Evolutionary conservation across 164 flowering plant genomes (phyloP), one percentile per base, ranked within the genome.

Genomic region (Stephania cephalantha): DNA sequence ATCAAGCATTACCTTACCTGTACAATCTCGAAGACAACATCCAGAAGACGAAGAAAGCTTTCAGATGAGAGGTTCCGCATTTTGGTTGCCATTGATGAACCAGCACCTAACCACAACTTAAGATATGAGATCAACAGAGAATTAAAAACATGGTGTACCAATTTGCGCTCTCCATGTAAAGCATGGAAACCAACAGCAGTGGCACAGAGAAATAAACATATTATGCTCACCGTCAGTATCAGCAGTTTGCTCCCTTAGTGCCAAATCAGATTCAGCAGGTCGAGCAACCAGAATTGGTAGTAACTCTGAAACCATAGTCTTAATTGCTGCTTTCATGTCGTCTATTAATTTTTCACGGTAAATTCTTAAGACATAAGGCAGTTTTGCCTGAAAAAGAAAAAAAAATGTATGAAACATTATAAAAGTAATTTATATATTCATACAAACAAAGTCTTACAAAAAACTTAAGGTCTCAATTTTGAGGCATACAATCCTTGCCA

Each of bases 321-420:
- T 96, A 67, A 96, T 91, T 63, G 98, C 91, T 71, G 88, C 79
- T 90, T 94, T 96, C 97, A 96, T 94, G 82, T 92, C 90, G 75
- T 90, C 88, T 67, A 93, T 90, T 70, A 96, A 90, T 65, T 89
- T 87, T 70, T 96, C 99, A 73, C 98, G 97, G 69, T 96, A 96
- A 50, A 85, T 77, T 85, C 99, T 89, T 89, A 96, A 77, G 15
- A 92, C 93, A 78, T 90, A 86, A 8, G 99, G 98, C 66, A 96
- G 91, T 78, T 89, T 93, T 68, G 92, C 97, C 99, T 96, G 89
- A 75, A 53, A 58, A 58, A 17, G 64, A 67, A 13, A 6, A 73
- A 44, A 22, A 61, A 7, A 61, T 61, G 66, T 25, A 61, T 61
- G n/a, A 61, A 61, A 1, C 66, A 61, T n/a, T 61, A n/a, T 20